Evolutionary conservation across 2,329 filamentous ascomycete species (phyloP).

Genomic region (Stenocarpella maydis): DNA sequence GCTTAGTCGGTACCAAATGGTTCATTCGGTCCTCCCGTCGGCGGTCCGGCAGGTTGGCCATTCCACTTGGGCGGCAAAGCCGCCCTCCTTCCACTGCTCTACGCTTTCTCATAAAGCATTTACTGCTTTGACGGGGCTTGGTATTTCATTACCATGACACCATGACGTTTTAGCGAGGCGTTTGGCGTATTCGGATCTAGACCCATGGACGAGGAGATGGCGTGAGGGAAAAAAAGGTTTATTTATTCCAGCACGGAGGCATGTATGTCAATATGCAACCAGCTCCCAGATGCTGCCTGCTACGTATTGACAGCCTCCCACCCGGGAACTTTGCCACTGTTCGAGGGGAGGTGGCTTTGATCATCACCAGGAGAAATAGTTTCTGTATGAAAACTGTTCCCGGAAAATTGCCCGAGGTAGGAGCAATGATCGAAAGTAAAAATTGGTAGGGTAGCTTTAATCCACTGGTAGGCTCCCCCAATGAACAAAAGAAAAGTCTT

Average conservation of each 20-base stretch:
- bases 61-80: neutral
- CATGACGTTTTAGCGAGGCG: constrained; percentile 25
- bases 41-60: neutral
- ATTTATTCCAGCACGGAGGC: neutral
- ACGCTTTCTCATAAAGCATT: neutral
- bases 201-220: neutral
- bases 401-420: neutral
- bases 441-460: neutral
- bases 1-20: neutral
- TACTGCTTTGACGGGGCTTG: neutral
- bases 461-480: neutral
- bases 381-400: neutral
- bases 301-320: neutral
- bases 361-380: neutral
- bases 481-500: neutral
- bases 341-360: neutral
- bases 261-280: neutral
- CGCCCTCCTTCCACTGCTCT: neutral
- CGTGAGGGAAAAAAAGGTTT: neutral
- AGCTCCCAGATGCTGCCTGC: neutral
- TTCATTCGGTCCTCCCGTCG: neutral
- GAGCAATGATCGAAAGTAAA: neutral
- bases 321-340: neutral
- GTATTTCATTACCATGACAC: neutral
- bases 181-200: neutral